Conservation (phyloP, 164 flowering plant genomes). For the Vitis rupestris region DNA sequence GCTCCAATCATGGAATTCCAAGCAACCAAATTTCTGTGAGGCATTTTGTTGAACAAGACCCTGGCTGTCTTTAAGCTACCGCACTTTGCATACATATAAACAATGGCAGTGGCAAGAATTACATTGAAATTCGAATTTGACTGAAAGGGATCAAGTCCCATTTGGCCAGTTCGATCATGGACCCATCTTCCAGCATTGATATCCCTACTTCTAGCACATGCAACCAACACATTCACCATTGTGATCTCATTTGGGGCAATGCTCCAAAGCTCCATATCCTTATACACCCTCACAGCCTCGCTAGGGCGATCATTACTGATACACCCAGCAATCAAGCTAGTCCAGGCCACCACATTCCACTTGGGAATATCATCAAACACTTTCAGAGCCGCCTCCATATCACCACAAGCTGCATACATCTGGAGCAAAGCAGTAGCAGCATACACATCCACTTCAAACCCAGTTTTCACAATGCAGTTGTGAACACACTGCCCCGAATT, state of each 20-base stretch:
- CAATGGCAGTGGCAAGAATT: conserved; percentile 39
- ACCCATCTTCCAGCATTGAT: conserved; percentile 34
- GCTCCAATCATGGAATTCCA: conserved; percentile 33
- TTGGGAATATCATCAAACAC: conserved; percentile 24
- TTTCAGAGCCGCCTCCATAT: conserved; percentile 5
- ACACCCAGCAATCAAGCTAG: conserved; percentile 34
- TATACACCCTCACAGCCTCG: conserved; percentile 27
- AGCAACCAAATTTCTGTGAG: conserved; percentile 23
- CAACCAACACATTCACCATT: conserved; percentile 33
- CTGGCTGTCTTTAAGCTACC: conserved; percentile 21
- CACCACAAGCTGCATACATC: conserved; percentile 19
- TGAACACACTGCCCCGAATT: conserved; percentile 7
- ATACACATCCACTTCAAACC: conserved; percentile 14
- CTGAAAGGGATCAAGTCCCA: conserved; percentile 18
- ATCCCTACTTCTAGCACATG: conserved; percentile 43
- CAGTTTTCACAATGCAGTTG: conserved; percentile 16
- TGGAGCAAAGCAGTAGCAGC: conserved; percentile 10
- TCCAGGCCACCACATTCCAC: conserved; percentile 38
- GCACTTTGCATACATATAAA: conserved; percentile 37
- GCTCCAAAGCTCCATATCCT: conserved; percentile 18
- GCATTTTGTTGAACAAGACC: conserved; percentile 25
- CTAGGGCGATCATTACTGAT: conserved; percentile 17
- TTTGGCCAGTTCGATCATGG: conserved; percentile 24
- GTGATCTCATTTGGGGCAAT: conserved; percentile 41
- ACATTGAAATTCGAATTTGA: conserved; percentile 20